phyloP scores from a whole-genome alignment of 1,139 yeast species.

The Candida neerlandica region DNA sequence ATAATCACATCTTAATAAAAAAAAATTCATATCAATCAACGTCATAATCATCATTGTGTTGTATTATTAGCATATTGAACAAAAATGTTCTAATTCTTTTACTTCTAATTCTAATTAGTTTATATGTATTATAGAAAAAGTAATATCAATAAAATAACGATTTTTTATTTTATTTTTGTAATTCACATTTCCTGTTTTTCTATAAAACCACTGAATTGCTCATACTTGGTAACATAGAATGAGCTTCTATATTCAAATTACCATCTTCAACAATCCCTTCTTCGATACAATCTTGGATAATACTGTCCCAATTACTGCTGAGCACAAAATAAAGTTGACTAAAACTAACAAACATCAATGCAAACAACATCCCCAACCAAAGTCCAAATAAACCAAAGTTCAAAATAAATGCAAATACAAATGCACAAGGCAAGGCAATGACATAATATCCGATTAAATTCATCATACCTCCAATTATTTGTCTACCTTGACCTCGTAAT shows the following conservation, averaged over 20 bases:
- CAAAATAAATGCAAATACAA: constrained; percentile 51
- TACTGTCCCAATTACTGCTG: constrained; percentile 58
- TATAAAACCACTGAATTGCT: constrained; percentile 18
- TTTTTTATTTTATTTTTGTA: not conserved
- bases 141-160: not conserved
- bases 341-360: constrained; percentile 49
- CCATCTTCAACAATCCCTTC: constrained; percentile 46
- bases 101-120: not conserved
- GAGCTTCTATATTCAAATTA: constrained; percentile 31
- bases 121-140: not conserved
- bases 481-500: constrained; percentile 69
- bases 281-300: constrained; percentile 45
- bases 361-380: constrained; percentile 66
- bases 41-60: not conserved
- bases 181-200: too few species aligned
- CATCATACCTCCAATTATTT: constrained; percentile 62
- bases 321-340: constrained; percentile 49
- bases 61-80: not conserved
- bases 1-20: too few species aligned
- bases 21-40: not conserved
- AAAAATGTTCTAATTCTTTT: not conserved
- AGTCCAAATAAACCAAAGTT: constrained; percentile 52
- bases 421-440: constrained; percentile 62
- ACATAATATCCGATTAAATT: constrained; percentile 59
- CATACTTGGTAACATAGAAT: constrained; percentile 38